Evolutionary conservation across 345 rosid species (phyloP).

Genomic region (Salix exigua): DNA sequence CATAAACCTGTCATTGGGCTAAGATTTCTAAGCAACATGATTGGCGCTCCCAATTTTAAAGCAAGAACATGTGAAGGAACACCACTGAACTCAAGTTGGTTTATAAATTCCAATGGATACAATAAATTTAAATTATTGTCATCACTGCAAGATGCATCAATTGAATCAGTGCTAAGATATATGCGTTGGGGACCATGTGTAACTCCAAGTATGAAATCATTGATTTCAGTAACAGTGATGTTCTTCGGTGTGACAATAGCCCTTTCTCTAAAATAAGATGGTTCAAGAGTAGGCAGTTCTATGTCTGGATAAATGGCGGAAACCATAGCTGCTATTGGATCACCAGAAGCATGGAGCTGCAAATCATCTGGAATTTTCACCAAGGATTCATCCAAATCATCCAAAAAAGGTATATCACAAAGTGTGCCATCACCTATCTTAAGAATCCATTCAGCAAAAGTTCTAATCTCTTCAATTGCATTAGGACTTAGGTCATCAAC

Average conservation of each 20-base stretch:
- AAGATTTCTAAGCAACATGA: slow-evolving; percentile 6
- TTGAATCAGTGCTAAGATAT: background rate
- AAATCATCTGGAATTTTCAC: background rate
- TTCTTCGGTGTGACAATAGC: background rate
- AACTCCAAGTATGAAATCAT: background rate
- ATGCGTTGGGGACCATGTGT: too few relatives aligned
- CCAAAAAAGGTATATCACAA: background rate
- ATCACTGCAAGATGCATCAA: background rate
- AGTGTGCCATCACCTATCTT: background rate
- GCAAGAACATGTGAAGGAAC: background rate
- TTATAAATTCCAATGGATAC: slow-evolving; percentile 11
- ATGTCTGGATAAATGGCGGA: background rate
- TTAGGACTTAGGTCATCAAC: too few relatives aligned
- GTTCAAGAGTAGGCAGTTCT: too few relatives aligned
- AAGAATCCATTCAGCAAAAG: background rate
- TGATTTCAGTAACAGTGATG: background rate
- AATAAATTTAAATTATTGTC: background rate
- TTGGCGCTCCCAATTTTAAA: slow-evolving; percentile 5
- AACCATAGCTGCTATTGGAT: background rate
- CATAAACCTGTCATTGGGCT: background rate
- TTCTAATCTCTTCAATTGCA: too few relatives aligned
- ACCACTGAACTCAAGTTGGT: background rate
- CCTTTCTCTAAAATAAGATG: background rate
- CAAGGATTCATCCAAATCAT: background rate
- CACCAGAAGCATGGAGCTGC: background rate